Evolutionary conservation across 768 basidiomycete genomes (phyloP).

Genomic region (Panus rudis): DNA sequence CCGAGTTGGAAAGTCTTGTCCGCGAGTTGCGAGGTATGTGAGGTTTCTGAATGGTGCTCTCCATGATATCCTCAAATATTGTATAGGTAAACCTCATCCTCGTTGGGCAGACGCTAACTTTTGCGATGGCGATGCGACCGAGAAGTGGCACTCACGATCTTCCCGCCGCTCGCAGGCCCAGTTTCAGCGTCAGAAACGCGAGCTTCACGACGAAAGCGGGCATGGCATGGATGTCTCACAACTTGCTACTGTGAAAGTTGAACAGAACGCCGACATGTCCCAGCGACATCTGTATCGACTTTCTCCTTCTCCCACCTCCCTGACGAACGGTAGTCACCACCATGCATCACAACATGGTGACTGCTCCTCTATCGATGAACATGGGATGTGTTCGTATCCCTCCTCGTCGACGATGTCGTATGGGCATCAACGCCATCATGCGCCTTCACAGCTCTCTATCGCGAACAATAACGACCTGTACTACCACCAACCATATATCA

Average conservation of each 20-base stretch:
- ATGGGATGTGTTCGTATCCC: conserved; percentile 14
- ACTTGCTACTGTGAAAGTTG: conserved; percentile 38
- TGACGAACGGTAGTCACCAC: conserved; percentile 10
- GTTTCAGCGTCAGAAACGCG: conserved; percentile 20
- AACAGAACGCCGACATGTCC: conserved; percentile 43
- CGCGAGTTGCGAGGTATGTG: conserved; percentile 72
- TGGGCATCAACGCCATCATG: conserved; percentile 13
- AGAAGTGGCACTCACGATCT: conserved; percentile 83
- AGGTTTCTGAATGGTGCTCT: background rate
- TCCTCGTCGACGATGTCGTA: conserved; percentile 22
- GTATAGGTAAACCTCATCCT: conserved; percentile 75
- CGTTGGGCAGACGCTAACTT: conserved; percentile 79
- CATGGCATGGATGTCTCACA: conserved; percentile 10
- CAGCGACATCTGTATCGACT: conserved; percentile 58
- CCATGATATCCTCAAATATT: background rate
- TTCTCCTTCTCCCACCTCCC: conserved; percentile 41
- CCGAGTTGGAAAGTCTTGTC: conserved; percentile 88
- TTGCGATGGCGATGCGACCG: conserved; percentile 72
- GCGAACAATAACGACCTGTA: conserved; percentile 13
- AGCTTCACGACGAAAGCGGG: conserved; percentile 16
- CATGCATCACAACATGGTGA: conserved; percentile 7
- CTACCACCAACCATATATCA: conserved; percentile 21
- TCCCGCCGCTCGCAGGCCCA: conserved; percentile 46
- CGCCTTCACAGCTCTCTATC: conserved; percentile 4
- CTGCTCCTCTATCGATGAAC: conserved; percentile 13